These are phyloP conservation scores for Exobasidium cylindrosporum DNA, from an alignment of 1,284 basidiomycete species.

Conservation along the genomic window DNA sequence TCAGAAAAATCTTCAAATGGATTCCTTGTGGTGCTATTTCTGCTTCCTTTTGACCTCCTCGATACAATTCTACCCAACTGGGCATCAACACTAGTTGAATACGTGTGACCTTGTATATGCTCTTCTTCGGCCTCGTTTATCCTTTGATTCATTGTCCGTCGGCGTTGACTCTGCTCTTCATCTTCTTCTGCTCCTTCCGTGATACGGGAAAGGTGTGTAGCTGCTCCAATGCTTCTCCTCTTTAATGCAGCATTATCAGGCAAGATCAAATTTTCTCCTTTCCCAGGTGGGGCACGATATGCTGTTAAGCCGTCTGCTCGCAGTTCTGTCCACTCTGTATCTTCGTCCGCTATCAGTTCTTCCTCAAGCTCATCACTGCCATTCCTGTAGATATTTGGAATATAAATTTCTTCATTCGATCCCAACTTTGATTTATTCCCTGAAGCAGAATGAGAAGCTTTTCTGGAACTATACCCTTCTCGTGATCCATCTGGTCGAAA, in stretches of 20 bases:
- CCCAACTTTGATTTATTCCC: background rate
- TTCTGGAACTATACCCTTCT: background rate
- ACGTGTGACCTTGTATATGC: conserved; percentile 1
- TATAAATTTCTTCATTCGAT: too few relatives aligned
- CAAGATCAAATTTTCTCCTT: background rate
- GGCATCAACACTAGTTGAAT: too few relatives aligned
- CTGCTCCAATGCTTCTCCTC: conserved; percentile 10
- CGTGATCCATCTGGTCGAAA: background rate
- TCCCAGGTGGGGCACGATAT: background rate
- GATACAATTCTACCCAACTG: too few relatives aligned
- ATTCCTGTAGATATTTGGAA: conserved; percentile 1
- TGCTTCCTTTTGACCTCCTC: background rate
- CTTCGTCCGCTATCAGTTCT: conserved; percentile 6
- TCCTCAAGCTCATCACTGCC: too few relatives aligned
- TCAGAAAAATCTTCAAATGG: background rate
- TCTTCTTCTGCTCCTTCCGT: conserved; percentile 16
- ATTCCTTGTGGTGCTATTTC: background rate
- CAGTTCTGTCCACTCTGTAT: conserved; percentile 15
- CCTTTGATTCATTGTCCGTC: too few relatives aligned
- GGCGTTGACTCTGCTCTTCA: background rate
- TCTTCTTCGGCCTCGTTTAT: too few relatives aligned
- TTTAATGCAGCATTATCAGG: background rate
- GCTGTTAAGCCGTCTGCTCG: conserved; percentile 9
- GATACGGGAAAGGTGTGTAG: conserved; percentile 17
- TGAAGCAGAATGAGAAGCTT: background rate